Base-by-base conservation (phyloP, 441 rosid genomes). In the Populus trichocarpa region DNA sequence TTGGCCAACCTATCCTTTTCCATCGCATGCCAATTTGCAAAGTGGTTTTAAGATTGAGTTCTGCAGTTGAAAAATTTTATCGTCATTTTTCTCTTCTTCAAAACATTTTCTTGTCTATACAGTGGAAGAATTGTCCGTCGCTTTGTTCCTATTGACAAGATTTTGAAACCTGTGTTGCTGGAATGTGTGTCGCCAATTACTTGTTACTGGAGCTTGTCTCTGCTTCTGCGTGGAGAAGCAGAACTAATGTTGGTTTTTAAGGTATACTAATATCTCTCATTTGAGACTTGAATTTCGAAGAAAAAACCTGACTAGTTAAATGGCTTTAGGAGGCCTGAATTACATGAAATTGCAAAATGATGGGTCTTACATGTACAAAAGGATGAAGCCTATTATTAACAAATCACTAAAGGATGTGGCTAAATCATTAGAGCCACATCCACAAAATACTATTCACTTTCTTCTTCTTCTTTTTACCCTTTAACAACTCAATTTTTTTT, bases 161-260 rank as follows among this genome's bases (percentile, higher is more conserved):
- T 92, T 63, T 83, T 94, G 90, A 96, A 89, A 86, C 96, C 97
- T 30, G 88, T 92, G 65, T 79, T 93, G 77, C 82, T 88, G 42
- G 98, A 96, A 85, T 88, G 93, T 69, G 92, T 89, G 73, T 93
- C 91, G 23, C 96, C 98, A 0, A 70, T 94, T 53, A 90, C 97
- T 79, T 94, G 98, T 83, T 92, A 92, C 79, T 92, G 96, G 99
- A 90, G 88, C 76, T 86, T 93, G 70, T 93, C 96, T 42, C 85
- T 94, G 78, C 75, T 88, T 81, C 77, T 93, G 33, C 86, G 84
- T 2, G 94, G 82, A 14, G 97, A 94, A 82, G 91, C 85, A 68
- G 91, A 94, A 53, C 84, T 90, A 82, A 84, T 83, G 69, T 85
- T 90, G 79, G 91, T 92, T 71, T 94, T 93, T 81, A 88, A 89